Conservation (phyloP, 345 rosid species). For the Linum lewisii region DNA sequence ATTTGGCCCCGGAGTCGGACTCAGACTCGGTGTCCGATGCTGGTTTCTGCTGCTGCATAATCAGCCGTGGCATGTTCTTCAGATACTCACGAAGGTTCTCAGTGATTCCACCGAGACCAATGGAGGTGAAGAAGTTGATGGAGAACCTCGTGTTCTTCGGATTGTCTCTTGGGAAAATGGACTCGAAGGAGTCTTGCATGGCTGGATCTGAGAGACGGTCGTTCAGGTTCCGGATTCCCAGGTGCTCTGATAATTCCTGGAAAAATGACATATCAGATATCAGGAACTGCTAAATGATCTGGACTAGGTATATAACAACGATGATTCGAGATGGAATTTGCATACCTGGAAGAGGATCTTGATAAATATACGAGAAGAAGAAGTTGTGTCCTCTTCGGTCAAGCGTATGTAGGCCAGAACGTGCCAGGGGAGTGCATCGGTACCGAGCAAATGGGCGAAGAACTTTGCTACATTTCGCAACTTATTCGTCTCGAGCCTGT, state of each 20-base stretch:
- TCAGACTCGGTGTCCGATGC: constrained; percentile 31
- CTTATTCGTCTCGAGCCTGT: constrained; percentile 84
- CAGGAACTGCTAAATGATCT: too few relatives aligned
- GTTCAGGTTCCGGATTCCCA: constrained; percentile 68
- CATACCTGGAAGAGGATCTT: constrained; percentile 94
- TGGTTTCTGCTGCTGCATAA: constrained; percentile 77
- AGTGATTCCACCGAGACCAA: constrained; percentile 96
- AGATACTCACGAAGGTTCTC: constrained; percentile 79
- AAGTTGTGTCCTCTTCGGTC: constrained; percentile 92
- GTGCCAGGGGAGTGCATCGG: constrained; percentile 94
- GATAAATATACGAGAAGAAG: constrained; percentile 84
- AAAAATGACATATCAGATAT: constrained; percentile 9
- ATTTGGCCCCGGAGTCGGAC: constrained; percentile 21
- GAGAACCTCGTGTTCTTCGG: constrained; percentile 89
- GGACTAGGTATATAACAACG: too few relatives aligned
- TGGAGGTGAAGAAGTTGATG: constrained; percentile 87
- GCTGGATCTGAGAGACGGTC: constrained; percentile 68
- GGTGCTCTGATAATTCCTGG: constrained; percentile 89
- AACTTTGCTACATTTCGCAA: constrained; percentile 85
- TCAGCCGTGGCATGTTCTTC: constrained; percentile 91
- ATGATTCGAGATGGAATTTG: not conserved
- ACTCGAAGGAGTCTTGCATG: constrained; percentile 67
- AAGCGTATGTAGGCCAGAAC: constrained; percentile 70
- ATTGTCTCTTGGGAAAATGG: constrained; percentile 81
- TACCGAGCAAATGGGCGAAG: constrained; percentile 90